Base-by-base conservation (phyloP, 164 flowering plant genomes). In the Santalum album region DNA sequence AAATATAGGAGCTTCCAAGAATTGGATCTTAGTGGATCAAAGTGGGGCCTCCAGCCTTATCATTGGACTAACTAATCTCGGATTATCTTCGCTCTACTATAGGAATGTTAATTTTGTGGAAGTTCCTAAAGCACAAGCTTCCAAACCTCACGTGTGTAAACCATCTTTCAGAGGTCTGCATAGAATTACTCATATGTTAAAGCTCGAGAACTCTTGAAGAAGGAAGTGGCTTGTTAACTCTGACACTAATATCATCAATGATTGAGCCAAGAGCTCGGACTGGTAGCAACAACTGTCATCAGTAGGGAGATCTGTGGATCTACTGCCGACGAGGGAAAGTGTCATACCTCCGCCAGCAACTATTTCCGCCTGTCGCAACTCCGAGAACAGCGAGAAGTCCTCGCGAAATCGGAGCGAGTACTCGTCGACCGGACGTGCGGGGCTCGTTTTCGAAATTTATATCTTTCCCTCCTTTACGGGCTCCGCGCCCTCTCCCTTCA, bases 291-390 rank as follows among this genome's bases (percentile, higher is more conserved):
- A 36, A 15, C 65, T 59, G 7, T 60, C 72, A 4, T 55, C 43
- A 1, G 60, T 36, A 1, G 71, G 63, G 22, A 70, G 74, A 35
- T 75, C 70, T 1, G 45, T 0, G 7, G 70, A 58, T 34, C 32
- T 57, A 58, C 79, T 64, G 17, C 75, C 79, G 60, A 69, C 40
- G 36, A 75, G 54, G 0, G 76, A 72, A 25, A 75, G 27, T 0
- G 72, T 72, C 75, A 75, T 67, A 22, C 71, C 54, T 2, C 79
- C 79, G n/a, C 72, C 72, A 1, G 45, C 25, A 7, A 67, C 67
- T 5, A 72, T n/a, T 56, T 75, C 79, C 11, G 53, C 60, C 1
- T 72, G 51, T 0, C 79, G 65, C n/a, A 70, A 72, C 38, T 55
- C 40, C 2, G 72, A 58, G 46, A 75, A 69, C 47, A 26, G 0